Base-by-base conservation (phyloP, 139 green algal species). In the Chlamydomonas sp. region DNA sequence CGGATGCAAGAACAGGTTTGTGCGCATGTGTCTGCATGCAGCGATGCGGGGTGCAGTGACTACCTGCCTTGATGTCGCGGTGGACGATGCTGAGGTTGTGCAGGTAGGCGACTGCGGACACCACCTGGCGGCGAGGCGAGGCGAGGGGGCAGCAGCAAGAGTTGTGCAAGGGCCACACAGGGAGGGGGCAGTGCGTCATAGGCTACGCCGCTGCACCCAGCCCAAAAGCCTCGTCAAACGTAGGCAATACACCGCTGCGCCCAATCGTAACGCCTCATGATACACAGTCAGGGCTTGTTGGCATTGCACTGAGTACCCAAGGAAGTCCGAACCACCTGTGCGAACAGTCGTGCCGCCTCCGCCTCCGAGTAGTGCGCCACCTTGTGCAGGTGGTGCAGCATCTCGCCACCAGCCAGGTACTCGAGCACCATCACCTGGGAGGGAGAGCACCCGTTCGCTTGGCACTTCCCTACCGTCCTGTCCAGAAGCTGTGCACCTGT, bases 61-160 rank as follows among this genome's bases (percentile, higher is more conserved):
- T 8, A 8, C 63, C 63, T 12, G 69, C 10, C 59, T 88, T 91
- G 74, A 93, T 91, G 73, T 93, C 90, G 3, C 90, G 85, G 86
- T 94, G 92, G 64, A 94, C 89, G 83, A 94, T 89, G 88, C 89
- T 90, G n/a, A 93, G 78, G 80, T 81, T 88, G 85, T 94, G 91
- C 81, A 94, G 69, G 87, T 94, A 94, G 5, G 84, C 87, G 81
- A 94, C 81, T 0, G 80, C 91, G 74, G 82, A 68, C 20, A 84
- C 84, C 10, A 94, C 66, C 89, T 94, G 89, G 14, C 66, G 5
- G 78, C 2, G 59, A 3, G 9, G 60, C 15, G 77, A 15, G 57
- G 60, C 8, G 15, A 60, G 5, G 60, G 58, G 77, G 77, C 68
- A 68, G 77, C 57, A 20, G 7, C 75, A 20, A 18, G 57, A 67